These are phyloP conservation scores for Pseudocercospora eumusae DNA, from an alignment of 2,329 filamentous ascomycete species.

Conservation along the genomic window DNA sequence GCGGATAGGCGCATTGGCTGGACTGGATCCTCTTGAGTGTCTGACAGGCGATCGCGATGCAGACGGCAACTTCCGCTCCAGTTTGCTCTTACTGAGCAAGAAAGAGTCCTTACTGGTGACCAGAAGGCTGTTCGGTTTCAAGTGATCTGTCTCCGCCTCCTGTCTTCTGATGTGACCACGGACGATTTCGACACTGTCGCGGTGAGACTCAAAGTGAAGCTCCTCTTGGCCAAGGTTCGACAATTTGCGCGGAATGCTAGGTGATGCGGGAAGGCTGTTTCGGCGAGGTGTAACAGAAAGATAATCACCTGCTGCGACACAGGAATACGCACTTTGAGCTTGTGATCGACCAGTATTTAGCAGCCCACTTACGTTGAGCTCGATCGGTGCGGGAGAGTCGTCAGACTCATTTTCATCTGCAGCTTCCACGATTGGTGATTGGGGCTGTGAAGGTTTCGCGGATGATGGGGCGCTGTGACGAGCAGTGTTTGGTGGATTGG, in stretches of 20 bases:
- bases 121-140: constrained; percentile 26
- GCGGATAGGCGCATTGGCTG: background rate
- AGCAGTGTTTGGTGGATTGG: constrained; percentile 33
- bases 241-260: constrained; percentile 24
- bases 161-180: constrained; percentile 27
- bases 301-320: constrained; percentile 7
- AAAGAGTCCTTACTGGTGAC: constrained; percentile 34
- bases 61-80: constrained; percentile 27
- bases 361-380: constrained; percentile 17
- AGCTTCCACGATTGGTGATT: constrained; percentile 19
- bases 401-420: constrained; percentile 22
- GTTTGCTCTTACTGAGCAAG: constrained; percentile 32
- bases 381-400: constrained; percentile 13
- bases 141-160: constrained; percentile 25
- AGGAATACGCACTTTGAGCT: constrained; percentile 14
- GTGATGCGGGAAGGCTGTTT: constrained; percentile 26
- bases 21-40: background rate
- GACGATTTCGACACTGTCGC: constrained; percentile 37
- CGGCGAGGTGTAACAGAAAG: constrained; percentile 15
- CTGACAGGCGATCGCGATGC: constrained; percentile 1
- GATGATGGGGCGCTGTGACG: constrained; percentile 27
- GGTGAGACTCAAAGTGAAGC: constrained; percentile 30
- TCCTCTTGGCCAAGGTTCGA: constrained; percentile 30
- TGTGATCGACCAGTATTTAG: constrained; percentile 6
- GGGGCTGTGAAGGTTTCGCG: constrained; percentile 24